Evolutionary conservation across 768 basidiomycete genomes (phyloP).

Genomic region (Chalciporus piperatus): DNA sequence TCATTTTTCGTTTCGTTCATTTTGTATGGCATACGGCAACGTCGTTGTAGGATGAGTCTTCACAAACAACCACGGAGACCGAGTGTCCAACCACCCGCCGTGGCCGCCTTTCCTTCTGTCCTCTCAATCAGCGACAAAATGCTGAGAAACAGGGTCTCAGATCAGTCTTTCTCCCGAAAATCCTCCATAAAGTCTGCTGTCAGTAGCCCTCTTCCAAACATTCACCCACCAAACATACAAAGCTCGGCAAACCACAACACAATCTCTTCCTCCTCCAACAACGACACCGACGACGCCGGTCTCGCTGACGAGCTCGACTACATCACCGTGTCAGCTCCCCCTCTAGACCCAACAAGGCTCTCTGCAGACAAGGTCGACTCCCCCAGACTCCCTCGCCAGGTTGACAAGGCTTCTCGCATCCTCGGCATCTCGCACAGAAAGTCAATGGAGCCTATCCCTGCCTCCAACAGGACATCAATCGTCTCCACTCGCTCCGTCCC

Average conservation of each 20-base stretch:
- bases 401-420: conserved; percentile 76
- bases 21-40: conserved; percentile 4
- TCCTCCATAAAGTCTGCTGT: conserved; percentile 16
- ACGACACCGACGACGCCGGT: conserved; percentile 22
- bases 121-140: conserved; percentile 39
- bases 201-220: conserved; percentile 8
- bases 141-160: conserved; percentile 48
- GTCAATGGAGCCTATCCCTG: conserved; percentile 86
- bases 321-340: conserved; percentile 48
- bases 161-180: conserved; percentile 41
- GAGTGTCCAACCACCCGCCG: conserved; percentile 20
- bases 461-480: conserved; percentile 70
- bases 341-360: conserved; percentile 13
- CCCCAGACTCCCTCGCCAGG: conserved; percentile 38
- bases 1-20: not conserved
- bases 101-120: conserved; percentile 36
- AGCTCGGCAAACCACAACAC: conserved; percentile 14
- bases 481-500: conserved; percentile 59
- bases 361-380: conserved; percentile 27
- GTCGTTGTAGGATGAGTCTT: conserved; percentile 17
- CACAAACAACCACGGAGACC: conserved; percentile 17
- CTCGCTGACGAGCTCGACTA: conserved; percentile 76
- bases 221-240: conserved; percentile 11
- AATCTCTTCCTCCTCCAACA: conserved; percentile 28
- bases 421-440: conserved; percentile 71